Evolutionary conservation across 495 filamentous ascomycete species (phyloP).

Genomic region (Gamarada debralockiae): DNA sequence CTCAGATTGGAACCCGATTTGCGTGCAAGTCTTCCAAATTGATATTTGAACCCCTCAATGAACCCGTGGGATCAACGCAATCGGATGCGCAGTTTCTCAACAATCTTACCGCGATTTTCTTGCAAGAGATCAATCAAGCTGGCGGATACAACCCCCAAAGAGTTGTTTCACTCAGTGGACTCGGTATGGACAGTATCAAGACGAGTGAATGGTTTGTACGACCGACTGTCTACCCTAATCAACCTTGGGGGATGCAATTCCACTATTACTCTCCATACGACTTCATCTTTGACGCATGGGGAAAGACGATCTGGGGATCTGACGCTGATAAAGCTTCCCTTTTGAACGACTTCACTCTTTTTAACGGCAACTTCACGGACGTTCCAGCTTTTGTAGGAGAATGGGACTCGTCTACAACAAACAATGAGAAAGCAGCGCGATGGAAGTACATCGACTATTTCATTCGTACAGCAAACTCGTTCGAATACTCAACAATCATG

Average conservation of each 20-base stretch:
- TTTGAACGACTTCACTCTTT: conserved; percentile 43
- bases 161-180: conserved; percentile 53
- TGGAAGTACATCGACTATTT: conserved; percentile 58
- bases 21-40: conserved; percentile 50
- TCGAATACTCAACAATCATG: conserved; percentile 44
- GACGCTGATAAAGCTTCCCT: conserved; percentile 47
- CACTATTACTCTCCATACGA: conserved; percentile 58
- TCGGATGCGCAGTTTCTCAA: conserved; percentile 49
- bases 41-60: conserved; percentile 61
- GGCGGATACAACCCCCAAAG: conserved; percentile 53
- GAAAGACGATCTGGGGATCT: conserved; percentile 58
- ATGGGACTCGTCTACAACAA: conserved; percentile 50
- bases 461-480: conserved; percentile 39
- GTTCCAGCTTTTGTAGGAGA: conserved; percentile 58
- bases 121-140: conserved; percentile 48
- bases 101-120: conserved; percentile 53
- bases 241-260: conserved; percentile 60
- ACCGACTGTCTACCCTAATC: conserved; percentile 45
- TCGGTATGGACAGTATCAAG: conserved; percentile 45
- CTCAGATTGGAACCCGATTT: conserved; percentile 53
- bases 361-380: conserved; percentile 50
- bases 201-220: conserved; percentile 50
- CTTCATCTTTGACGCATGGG: conserved; percentile 31
- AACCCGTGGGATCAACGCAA: conserved; percentile 47
- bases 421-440: conserved; percentile 50